Base-by-base conservation (phyloP, 768 basidiomycete species). In the Pleurotus citrinopileatus region DNA sequence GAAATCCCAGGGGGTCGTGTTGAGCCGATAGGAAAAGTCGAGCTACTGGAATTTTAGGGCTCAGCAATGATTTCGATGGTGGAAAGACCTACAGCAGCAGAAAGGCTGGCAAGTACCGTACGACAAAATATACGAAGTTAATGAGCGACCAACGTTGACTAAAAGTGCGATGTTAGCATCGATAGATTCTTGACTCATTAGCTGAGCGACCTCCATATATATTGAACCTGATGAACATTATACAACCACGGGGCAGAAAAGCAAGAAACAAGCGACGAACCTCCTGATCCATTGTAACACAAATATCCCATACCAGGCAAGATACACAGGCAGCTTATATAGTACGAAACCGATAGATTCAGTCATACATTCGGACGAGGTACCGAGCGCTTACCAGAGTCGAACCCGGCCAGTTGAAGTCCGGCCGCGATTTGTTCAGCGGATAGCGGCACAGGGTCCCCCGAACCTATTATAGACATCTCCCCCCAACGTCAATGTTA, bases 11-110 rank as follows among this genome's bases (percentile, higher is more conserved):
- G 66, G 13, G 70, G 67, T 20, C 72, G 53, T 43, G 70, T 68
- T 19, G 72, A 65, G 22, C 69, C 71, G 38, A 73, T 66, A 43
- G 70, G 56, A 20, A 72, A 59, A 32, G 68, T 67, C 3, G 71
- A 70, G 42, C 72, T 71, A 46, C 28, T 15, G 6, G 28, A 25
- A 28, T 42, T 20, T 52, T 15, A 52, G 40, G 53, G 15, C 19
- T 22, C 22, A 36, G 9, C 26, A 47, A 42, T 22, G 10, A 40
- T 8, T 19, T 13, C n/a, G n/a, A 38, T 13, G 8, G 23, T 42
- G 19, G 34, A 26, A 37, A 19, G n/a, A n/a, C 53, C 56, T 34
- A 28, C 40, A 46, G 43, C 10, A 42, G 34, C 19, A 34, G 32
- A 34, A 53, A 28, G 0, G 45, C 17, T 17, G 52, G 42, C 25